Conservation (phyloP, 768 basidiomycete species). For the Mycena sanguinolenta region DNA sequence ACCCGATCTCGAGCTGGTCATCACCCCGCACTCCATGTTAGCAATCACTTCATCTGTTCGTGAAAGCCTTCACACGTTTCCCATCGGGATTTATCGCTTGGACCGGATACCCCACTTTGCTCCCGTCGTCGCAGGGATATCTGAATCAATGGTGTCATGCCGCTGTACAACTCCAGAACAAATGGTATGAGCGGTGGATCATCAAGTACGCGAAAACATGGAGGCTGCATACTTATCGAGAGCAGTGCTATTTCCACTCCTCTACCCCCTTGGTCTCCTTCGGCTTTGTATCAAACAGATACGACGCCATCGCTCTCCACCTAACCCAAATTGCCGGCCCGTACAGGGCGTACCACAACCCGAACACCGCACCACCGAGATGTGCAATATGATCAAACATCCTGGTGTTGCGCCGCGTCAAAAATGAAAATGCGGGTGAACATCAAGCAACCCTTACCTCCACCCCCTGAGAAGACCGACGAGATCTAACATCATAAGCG, state of each 20-base stretch:
- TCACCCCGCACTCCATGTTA: no score
- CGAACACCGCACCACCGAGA: constrained; percentile 76
- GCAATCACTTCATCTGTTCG: no score
- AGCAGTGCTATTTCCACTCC: neutral
- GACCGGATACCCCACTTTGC: no score
- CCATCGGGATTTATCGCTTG: no score
- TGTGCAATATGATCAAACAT: constrained; percentile 74
- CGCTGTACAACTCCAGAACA: no score
- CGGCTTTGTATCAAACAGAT: constrained; percentile 5
- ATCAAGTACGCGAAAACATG: no score
- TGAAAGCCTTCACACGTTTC: no score
- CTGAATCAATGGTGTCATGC: no score
- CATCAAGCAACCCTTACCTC: constrained; percentile 57
- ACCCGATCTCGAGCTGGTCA: no score
- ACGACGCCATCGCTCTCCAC: constrained; percentile 6
- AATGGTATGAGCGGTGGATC: no score
- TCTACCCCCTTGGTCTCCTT: neutral
- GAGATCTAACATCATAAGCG: constrained; percentile 63
- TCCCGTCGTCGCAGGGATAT: no score
- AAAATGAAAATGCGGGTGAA: neutral
- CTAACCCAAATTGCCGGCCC: constrained; percentile 53
- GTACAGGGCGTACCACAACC: constrained; percentile 63
- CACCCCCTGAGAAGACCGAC: constrained; percentile 72
- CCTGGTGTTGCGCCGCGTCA: constrained; percentile 44
- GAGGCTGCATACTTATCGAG: neutral